Base-by-base conservation (phyloP, 108 stramenopile species). In the Skeletonema marinoi region DNA sequence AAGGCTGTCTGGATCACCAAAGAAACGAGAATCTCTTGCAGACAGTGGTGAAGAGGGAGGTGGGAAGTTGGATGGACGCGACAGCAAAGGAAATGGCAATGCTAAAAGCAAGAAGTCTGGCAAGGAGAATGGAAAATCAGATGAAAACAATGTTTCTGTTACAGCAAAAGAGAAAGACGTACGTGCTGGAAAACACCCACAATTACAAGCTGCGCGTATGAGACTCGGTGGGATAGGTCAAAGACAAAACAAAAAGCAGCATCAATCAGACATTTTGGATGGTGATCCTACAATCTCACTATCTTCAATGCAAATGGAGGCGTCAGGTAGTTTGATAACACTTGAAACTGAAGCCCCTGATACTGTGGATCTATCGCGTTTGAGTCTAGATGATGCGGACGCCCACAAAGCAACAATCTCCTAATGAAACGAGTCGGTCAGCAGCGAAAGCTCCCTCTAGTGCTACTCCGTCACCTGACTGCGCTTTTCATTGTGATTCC, bases 401-500 rank as follows among this genome's bases (percentile, higher is more conserved):
- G 30, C 61, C 76, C 30, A 29, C 60, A 65, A 63, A 71, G 48
- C 41, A 63, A 19, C 31, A 29, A n/a, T 32, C 21, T 17, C 32
- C 60, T 66, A 6, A 65, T 13, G 79, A 70, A 42, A 61, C 32
- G 44, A 50, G 62, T 14, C 32, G 73, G 42, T 14, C 69, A 63
- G 31, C 50, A 36, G 68, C 75, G 64, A 3, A 70, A 59, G 56
- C 78, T 50, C 66, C 35, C 64, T 1, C 39, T 58, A 65, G 36
- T 66, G n/a, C 60, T 60, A 38, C 68, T 62, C 66, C 60, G n/a
- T 68, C 50, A 38, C 73, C 71, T 31, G 77, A 78, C n/a, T 68
- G 80, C 76, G n/a, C 75, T 70, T 29, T 85, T 77, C 58, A 83
- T 82, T 46, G 64, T 73, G 16, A 67, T 83, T 38, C 85, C 81